phyloP scores from a whole-genome alignment of 2,329 filamentous ascomycete genomes.

The Cercospora zeina region DNA sequence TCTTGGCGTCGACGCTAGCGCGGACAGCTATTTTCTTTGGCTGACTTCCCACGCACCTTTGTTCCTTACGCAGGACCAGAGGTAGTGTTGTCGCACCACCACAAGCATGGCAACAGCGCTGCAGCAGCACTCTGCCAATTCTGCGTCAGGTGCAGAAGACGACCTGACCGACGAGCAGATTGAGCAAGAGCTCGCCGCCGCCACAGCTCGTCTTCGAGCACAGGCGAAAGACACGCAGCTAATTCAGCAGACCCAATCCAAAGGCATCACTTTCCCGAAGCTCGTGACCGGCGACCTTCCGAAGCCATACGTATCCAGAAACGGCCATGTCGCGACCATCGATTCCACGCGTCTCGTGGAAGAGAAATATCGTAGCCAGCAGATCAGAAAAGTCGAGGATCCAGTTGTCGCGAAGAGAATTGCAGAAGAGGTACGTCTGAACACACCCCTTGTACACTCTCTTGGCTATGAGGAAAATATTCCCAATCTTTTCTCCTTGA shows the following conservation, averaged over 20 bases:
- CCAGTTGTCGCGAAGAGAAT: conserved; percentile 51
- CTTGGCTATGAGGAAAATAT: conserved; percentile 70
- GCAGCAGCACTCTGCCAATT: not conserved
- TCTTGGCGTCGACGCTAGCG: conserved; percentile 8
- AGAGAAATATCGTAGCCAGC: conserved; percentile 46
- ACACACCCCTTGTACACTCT: conserved; percentile 32
- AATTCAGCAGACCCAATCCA: conserved; percentile 28
- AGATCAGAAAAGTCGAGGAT: conserved; percentile 57
- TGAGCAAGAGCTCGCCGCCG: conserved; percentile 62
- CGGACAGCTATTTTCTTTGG: conserved; percentile 7
- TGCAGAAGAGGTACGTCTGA: conserved; percentile 55
- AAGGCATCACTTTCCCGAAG: conserved; percentile 52
- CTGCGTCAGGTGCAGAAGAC: conserved; percentile 15
- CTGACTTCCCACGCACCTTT: conserved; percentile 5
- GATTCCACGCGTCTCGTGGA: conserved; percentile 55
- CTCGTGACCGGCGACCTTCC: conserved; percentile 51
- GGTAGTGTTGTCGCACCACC: conserved; percentile 8
- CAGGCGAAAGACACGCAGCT: conserved; percentile 39
- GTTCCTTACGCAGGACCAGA: conserved; percentile 6
- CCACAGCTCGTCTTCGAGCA: conserved; percentile 58
- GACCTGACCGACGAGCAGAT: conserved; percentile 65
- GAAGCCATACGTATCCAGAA: conserved; percentile 56
- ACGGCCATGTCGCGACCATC: conserved; percentile 55
- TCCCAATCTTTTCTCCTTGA: conserved; percentile 65
- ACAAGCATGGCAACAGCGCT: conserved; percentile 14